Conservation (phyloP, 257 asterid genomes). For the Leonotis leonurus region DNA sequence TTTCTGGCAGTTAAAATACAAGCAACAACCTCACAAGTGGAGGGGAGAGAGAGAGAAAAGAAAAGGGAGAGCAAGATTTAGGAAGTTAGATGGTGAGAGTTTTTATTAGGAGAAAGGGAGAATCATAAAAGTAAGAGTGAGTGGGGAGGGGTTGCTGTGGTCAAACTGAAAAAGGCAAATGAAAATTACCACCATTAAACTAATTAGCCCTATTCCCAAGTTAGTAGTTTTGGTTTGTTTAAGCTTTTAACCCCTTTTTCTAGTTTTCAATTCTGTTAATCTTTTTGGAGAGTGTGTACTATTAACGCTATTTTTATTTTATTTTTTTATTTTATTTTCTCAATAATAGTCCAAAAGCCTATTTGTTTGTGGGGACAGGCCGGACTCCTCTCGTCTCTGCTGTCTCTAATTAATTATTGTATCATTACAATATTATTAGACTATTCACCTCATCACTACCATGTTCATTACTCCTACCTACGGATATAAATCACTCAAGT, state of each 20-base stretch:
- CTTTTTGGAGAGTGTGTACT: conserved; percentile 2
- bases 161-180: conserved; percentile 28
- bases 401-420: conserved; percentile 1
- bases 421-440: not conserved
- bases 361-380: conserved; percentile 4
- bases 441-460: not conserved
- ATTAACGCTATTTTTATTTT: not conserved
- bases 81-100: conserved; percentile 15
- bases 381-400: conserved; percentile 10
- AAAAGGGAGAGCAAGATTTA: not conserved
- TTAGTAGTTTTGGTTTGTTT: conserved; percentile 5
- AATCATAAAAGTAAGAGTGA: conserved; percentile 18
- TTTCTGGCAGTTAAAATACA: conserved; percentile 2
- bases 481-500: no score
- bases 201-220: conserved; percentile 12
- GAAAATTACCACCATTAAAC: conserved; percentile 6
- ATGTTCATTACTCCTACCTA: no score
- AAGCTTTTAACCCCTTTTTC: not conserved
- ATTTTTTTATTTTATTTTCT: not conserved
- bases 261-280: not conserved
- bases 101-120: conserved; percentile 28
- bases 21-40: conserved; percentile 24
- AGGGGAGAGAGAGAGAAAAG: conserved; percentile 12
- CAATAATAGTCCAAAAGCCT: not conserved
- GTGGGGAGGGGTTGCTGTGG: conserved; percentile 13